Percentiles rank a stretch among this genome's conserved stretches.
phyloP scores from a whole-genome alignment of 1,284 basidiomycete species.

The Farysia itapuensis region DNA sequence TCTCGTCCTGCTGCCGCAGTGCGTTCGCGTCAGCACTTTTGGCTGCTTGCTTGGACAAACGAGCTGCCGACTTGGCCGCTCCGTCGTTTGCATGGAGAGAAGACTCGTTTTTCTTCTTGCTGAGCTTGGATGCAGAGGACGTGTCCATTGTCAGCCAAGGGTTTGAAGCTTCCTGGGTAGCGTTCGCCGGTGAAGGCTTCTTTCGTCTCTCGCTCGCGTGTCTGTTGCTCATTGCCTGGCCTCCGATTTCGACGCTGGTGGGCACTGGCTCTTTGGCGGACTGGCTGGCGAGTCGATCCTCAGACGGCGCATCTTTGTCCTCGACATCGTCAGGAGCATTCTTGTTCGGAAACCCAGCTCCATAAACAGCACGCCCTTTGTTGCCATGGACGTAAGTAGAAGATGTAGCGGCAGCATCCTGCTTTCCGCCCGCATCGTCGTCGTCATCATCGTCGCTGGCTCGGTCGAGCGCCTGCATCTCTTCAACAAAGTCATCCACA shows the following conservation, averaged over 20 bases:
- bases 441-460: slow-evolving; percentile 18
- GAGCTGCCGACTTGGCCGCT: slow-evolving; percentile 22
- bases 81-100: slow-evolving; percentile 12
- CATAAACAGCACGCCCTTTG: slow-evolving; percentile 46
- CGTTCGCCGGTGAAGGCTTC: background rate
- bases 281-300: background rate
- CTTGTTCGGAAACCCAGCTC: slow-evolving; percentile 2
- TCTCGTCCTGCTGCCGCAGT: slow-evolving; percentile 5
- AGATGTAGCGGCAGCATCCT: background rate
- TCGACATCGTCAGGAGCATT: background rate
- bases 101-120: slow-evolving; percentile 40
- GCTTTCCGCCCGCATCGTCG: slow-evolving; percentile 4
- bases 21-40: slow-evolving; percentile 31
- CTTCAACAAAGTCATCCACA: slow-evolving; percentile 41
- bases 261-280: background rate
- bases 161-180: slow-evolving; percentile 18
- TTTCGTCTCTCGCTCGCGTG: background rate
- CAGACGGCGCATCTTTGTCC: too few relatives aligned
- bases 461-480: slow-evolving; percentile 18
- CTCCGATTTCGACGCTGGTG: slow-evolving; percentile 9
- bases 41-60: slow-evolving; percentile 26
- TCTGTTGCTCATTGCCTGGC: background rate
- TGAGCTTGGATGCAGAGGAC: slow-evolving; percentile 5
- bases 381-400: slow-evolving; percentile 27
- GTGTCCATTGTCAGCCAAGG: slow-evolving; percentile 30